These are phyloP conservation scores for peach (Prunus persica) DNA, from an alignment of 306 rosid species.

Conservation along the genomic window DNA sequence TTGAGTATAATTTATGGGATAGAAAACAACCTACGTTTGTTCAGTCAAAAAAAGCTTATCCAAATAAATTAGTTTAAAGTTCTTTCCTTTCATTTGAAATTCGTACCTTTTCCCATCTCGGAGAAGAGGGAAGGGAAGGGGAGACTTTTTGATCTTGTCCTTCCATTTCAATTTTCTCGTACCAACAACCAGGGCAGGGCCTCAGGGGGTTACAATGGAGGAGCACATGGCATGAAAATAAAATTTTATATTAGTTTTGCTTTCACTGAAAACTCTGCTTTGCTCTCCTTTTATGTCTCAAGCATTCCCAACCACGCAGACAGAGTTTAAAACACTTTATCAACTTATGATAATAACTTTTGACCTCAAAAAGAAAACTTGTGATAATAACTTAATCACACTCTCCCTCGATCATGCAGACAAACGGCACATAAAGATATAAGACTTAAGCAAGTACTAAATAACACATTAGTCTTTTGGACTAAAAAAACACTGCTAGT, in stretches of 20 bases:
- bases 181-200: background rate
- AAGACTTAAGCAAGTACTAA: background rate
- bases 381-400: constrained; percentile 14
- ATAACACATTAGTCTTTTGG: background rate
- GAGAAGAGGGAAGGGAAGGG: no score
- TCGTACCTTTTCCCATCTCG: no score
- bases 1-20: no score
- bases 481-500: constrained; percentile 26
- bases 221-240: constrained; percentile 11
- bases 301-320: background rate
- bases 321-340: background rate
- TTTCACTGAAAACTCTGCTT: constrained; percentile 21
- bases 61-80: no score
- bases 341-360: background rate
- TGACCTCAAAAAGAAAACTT: no score
- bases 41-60: no score
- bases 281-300: constrained; percentile 15
- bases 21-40: no score
- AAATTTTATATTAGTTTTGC: constrained; percentile 8
- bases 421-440: constrained; percentile 6
- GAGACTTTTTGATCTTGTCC: background rate
- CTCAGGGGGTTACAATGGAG: constrained; percentile 3
- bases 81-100: no score
- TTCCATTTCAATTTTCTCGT: background rate
- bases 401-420: background rate